Evolutionary conservation across 2,329 filamentous ascomycete genomes (phyloP), one percentile per base, ranked within the genome.

Genomic region (Pseudocercospora fuligena): DNA sequence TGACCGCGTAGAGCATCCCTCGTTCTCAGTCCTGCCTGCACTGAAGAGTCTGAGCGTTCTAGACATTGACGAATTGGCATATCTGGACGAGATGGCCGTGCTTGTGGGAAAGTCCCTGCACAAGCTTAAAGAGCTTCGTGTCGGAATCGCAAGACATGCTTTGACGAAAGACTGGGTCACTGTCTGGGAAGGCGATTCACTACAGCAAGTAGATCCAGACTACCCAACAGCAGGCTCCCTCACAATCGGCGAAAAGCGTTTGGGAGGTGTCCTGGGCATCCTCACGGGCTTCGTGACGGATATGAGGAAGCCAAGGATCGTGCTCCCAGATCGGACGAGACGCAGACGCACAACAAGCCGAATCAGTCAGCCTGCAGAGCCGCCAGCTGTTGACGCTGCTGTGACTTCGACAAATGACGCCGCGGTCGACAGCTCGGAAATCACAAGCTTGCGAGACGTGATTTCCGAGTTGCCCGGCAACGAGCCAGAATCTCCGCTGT

Each of bases 61-160:
- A 49, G 90, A 95, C 72, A 91, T 95, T 66, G 92, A 95, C 73
- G 91, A 94, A 75, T 80, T 92, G n/a, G 86, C 89, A 29, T 95
- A 95, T 76, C 80, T 94, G 43, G 92, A 94, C 74, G 92, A 95
- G 79, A 90, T 95, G 87, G 90, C 90, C 62, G 83, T 92, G 49
- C 83, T 95, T 12, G 88, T 95, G 67, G 89, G 90, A 67, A 87
- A 89, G 25, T 94, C 92, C 12, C 83, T 87, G 66, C 82, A 85
- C 68, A 84, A 84, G 49, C 80, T 95, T 16, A 85, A 86, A 31
- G 92, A 94, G 77, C 82, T 96, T 36, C 85, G 91, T 51, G 85
- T 95, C 5, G 91, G 92, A 5, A 88, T 95, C 63, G 88, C 91
- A 5, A 75, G 81, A 5, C 83, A 86, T 69, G 84, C 84, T 3